Evolutionary conservation across 768 basidiomycete species (phyloP), one percentile per base, ranked within the genome.

Genomic region (Podaxis pistillaris): DNA sequence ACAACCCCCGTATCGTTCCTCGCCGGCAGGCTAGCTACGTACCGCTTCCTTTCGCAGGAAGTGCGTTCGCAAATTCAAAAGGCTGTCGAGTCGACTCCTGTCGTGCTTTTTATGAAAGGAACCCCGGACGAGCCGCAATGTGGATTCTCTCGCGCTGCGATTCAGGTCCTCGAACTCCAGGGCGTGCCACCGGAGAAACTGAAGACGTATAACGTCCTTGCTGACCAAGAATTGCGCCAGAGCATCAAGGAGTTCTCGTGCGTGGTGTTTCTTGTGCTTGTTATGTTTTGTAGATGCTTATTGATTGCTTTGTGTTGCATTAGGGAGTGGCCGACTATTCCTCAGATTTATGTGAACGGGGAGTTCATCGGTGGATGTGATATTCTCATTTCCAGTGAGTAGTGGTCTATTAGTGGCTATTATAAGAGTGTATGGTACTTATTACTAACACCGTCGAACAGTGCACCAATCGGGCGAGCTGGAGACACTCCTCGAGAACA

Each of bases 51-150:
- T 52, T 85, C 86, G 3, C 80, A 86, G 36, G 85, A 91, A 63
- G 78, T 83, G 4, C 84, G 89, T 22, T 67, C 79, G 11, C 76
- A 83, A 68, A 85, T 93, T n/a, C 83, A 90, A 71, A 74, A 85
- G 67, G 94, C 95, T 2, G 83, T 98, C 28, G 75, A 81, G 7
- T 77, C 83, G 1, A 85, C 84, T 49, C 95, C 95, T 0, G 83
- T 98, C 5, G 97, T 99, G 1, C 79, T 98, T 4, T 98, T 99
- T 79, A 98, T 99, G 96, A 99, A 99, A 73, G 97, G 97, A 9
- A 94, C 90, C 15, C 94, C 92, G 0, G 81, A 87, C 24, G 72
- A 80, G 5, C 96, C 96, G 1, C 88, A 94, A 68, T 98, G 96
- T 64, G 96, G 96, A 12, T 99, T 98, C 83, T 97, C 95, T 17